phyloP scores from a whole-genome alignment of 768 basidiomycete genomes.

The Termitomyces titanicus region DNA sequence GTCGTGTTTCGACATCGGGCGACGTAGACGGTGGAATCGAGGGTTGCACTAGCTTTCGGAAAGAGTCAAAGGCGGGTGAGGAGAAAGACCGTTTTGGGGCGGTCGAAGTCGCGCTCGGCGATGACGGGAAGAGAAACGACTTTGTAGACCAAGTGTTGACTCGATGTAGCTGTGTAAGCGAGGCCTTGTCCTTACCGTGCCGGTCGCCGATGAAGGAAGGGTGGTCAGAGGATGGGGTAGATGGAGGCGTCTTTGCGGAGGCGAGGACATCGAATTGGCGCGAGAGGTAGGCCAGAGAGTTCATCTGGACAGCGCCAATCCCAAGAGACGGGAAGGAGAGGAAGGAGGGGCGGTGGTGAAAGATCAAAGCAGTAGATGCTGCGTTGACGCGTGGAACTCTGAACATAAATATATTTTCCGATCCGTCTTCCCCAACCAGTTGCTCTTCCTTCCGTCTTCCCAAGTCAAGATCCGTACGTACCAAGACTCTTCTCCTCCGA shows the following conservation, averaged over 20 bases:
- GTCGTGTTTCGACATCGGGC: constrained; percentile 22
- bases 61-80: constrained; percentile 48
- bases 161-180: constrained; percentile 37
- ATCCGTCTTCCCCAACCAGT: constrained; percentile 11
- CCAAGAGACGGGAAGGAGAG: not conserved
- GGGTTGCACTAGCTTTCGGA: constrained; percentile 21
- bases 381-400: constrained; percentile 10
- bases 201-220: constrained; percentile 24
- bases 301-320: constrained; percentile 45
- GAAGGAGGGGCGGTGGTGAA: not conserved
- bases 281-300: constrained; percentile 77
- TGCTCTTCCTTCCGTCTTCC: not conserved
- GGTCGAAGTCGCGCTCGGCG: constrained; percentile 20
- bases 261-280: constrained; percentile 79
- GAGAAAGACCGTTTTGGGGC: constrained; percentile 59
- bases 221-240: constrained; percentile 44
- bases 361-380: constrained; percentile 9
- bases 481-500: constrained; percentile 3
- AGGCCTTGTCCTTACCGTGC: constrained; percentile 18
- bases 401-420: constrained; percentile 8
- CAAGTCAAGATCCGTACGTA: constrained; percentile 11
- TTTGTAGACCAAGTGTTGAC: constrained; percentile 56
- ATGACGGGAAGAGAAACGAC: constrained; percentile 43
- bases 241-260: constrained; percentile 53
- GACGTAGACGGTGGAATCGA: constrained; percentile 20